Base-by-base conservation (phyloP, 2,329 filamentous ascomycete genomes). In the Nemania bipapillata region DNA sequence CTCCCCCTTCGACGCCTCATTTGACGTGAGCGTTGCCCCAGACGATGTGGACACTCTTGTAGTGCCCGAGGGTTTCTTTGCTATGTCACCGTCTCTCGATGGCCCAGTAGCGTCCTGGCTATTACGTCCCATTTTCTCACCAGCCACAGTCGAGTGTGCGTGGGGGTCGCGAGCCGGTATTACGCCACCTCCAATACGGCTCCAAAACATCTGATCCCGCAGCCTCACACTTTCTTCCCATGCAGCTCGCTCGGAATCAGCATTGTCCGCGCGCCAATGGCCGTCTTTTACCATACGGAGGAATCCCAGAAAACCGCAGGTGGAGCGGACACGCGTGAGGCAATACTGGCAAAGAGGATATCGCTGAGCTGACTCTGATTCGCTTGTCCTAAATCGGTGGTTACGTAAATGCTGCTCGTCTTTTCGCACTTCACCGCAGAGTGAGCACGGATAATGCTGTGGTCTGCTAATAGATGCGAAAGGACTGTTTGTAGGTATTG, bases 171-270 rank as follows among this genome's bases (percentile, higher is more conserved):
- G 74, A 9, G 87, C 84, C 1, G 95, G 96, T 12, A 98, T 83
- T 1, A 99, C 93, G 15, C 96, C 96, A 30, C 94, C 96, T 28
- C 95, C 95, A 60, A 99, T 89, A 63, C 96, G 88, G 58, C 92
- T 89, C 96, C 96, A 99, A 79, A 99, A 99, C 92, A 99, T 97
- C 74, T 95, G 90, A 79, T 99, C 96, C 58, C 96, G 87, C 55
- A 98, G 81, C 32, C 91, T 89, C 11, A 97, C 92, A 65, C 93
- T 93, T 82, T 99, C 96, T 78, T 98, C 95, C 96, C 96, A 99
- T 0, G 94, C 93, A 30, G 89, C 88, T 77, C 92, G 93, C 80
- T 96, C 93, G 37, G 94, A 92, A 57, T 96, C 93, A 45, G 91
- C 88, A 65, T 92, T 92, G 54, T 94, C 92, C 12, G 91, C 90